phyloP scores from a whole-genome alignment of 148 eudicot species.

The Amaranthus hypochondriacus region DNA sequence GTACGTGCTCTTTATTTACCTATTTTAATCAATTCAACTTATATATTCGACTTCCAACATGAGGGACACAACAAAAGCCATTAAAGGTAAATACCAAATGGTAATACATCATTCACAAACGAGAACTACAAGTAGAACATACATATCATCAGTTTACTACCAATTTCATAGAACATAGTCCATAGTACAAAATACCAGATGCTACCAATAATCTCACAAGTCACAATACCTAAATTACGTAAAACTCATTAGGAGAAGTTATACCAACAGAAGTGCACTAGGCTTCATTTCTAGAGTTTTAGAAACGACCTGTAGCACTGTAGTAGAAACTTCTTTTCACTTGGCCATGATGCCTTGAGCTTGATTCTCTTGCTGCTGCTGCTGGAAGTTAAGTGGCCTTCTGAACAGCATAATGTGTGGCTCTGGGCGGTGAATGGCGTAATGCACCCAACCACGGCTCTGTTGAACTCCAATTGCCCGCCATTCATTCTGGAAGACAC shows the following conservation, averaged over 20 bases:
- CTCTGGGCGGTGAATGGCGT: conserved; percentile 86
- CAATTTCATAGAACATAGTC: not conserved
- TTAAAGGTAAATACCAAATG: not conserved
- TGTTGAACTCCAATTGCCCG: conserved; percentile 87
- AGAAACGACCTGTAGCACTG: conserved; percentile 21
- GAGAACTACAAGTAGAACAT: not conserved
- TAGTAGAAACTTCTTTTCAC: conserved; percentile 26
- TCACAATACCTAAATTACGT: conserved; percentile 11
- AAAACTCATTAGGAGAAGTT: not conserved
- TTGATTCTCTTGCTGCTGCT: conserved; percentile 53
- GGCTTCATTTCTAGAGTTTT: conserved; percentile 25
- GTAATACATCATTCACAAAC: conserved; percentile 5
- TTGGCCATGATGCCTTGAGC: conserved; percentile 49
- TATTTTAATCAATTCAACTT: too few species aligned
- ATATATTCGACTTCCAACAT: too few species aligned
- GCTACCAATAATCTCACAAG: not conserved
- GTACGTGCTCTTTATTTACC: too few species aligned
- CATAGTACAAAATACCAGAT: not conserved
- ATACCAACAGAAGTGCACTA: not conserved
- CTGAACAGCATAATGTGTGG: conserved; percentile 92
- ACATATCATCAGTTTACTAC: not conserved
- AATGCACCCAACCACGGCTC: conserved; percentile 91
- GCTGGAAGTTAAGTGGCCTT: conserved; percentile 84
- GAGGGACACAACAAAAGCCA: not conserved
- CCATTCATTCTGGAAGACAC: conserved; percentile 63